These are phyloP conservation scores for Mycena epipterygia DNA, from an alignment of 768 basidiomycete genomes.

Conservation along the genomic window DNA sequence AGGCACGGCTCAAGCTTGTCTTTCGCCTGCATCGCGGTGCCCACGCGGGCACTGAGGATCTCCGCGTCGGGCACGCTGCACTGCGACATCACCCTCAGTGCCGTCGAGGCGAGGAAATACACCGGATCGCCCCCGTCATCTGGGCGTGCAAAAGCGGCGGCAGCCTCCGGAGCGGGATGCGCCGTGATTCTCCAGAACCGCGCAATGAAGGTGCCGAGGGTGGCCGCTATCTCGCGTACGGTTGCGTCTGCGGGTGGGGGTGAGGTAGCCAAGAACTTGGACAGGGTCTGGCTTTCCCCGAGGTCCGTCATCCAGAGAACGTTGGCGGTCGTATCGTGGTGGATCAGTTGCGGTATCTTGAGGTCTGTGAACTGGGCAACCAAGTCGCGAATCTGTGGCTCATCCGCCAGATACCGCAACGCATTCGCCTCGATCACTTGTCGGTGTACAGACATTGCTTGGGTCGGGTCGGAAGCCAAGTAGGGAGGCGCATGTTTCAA, in stretches of 20 bases:
- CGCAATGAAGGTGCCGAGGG: slow-evolving; percentile 36
- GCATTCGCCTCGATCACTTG: slow-evolving; percentile 42
- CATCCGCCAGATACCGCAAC: slow-evolving; percentile 32
- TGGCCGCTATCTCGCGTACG: slow-evolving; percentile 20
- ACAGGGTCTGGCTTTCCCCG: slow-evolving; percentile 33
- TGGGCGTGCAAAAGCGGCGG: slow-evolving; percentile 16
- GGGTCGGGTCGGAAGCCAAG: slow-evolving; percentile 36
- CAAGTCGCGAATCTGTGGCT: slow-evolving; percentile 16
- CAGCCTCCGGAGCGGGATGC: slow-evolving; percentile 21
- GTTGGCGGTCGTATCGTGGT: slow-evolving; percentile 37
- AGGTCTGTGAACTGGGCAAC: slow-evolving; percentile 11
- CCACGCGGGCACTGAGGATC: slow-evolving; percentile 28
- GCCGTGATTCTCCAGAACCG: slow-evolving; percentile 31
- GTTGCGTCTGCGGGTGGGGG: background rate
- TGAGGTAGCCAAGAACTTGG: slow-evolving; percentile 25
- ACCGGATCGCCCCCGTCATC: slow-evolving; percentile 18
- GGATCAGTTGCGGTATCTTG: slow-evolving; percentile 36
- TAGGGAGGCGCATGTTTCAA: slow-evolving; percentile 44
- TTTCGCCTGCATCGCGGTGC: slow-evolving; percentile 21
- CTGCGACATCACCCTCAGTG: slow-evolving; percentile 21
- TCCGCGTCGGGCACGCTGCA: slow-evolving; percentile 33
- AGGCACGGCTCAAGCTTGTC: slow-evolving; percentile 37
- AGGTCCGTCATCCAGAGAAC: slow-evolving; percentile 45
- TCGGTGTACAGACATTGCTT: slow-evolving; percentile 36
- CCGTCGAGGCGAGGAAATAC: slow-evolving; percentile 29